A percentile compares a stretch with the other conserved stretches of the same genome.
Evolutionary conservation across 2,329 filamentous ascomycete species (phyloP).

Genomic region (Sphaerulina populicola): DNA sequence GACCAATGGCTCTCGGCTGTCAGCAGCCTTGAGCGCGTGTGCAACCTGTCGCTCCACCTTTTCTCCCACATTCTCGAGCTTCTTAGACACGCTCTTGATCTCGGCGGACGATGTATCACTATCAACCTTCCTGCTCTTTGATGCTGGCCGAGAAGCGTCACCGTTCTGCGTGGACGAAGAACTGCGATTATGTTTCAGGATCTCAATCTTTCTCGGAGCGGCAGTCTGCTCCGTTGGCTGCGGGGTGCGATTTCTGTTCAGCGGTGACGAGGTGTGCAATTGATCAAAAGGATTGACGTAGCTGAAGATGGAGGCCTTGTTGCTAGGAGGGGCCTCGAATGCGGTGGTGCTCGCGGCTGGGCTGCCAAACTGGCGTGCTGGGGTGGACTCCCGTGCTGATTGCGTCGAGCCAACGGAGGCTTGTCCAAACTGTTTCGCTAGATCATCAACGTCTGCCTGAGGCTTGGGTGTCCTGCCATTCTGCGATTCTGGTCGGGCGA

Average conservation of each 20-base stretch:
- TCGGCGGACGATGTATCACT: conserved; percentile 10
- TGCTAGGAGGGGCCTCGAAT: conserved; percentile 36
- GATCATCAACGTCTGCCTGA: conserved; percentile 33
- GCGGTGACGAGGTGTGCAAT: conserved; percentile 57
- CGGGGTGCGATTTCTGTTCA: conserved; percentile 50
- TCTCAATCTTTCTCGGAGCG: conserved; percentile 36
- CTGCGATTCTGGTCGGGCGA: conserved; percentile 26
- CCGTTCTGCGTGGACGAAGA: conserved; percentile 30
- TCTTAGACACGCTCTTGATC: conserved; percentile 60
- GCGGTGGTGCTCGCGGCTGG: conserved; percentile 24
- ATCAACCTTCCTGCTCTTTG: conserved; percentile 32
- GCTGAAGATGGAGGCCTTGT: conserved; percentile 49
- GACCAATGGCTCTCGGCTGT: conserved; percentile 38
- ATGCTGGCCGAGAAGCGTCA: conserved; percentile 23
- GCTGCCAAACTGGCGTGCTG: conserved; percentile 28
- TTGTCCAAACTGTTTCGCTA: conserved; percentile 40
- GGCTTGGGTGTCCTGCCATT: conserved; percentile 11
- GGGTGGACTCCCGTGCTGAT: conserved; percentile 23
- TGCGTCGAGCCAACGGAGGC: conserved; percentile 36
- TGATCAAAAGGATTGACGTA: conserved; percentile 67
- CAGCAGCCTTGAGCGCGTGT: conserved; percentile 53
- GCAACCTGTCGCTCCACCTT: conserved; percentile 54
- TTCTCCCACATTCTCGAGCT: conserved; percentile 57
- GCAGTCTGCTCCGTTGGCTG: conserved; percentile 34
- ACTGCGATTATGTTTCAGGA: conserved; percentile 40